Evolutionary conservation across 768 basidiomycete species (phyloP).

Genomic region (Termitomyces sp.): DNA sequence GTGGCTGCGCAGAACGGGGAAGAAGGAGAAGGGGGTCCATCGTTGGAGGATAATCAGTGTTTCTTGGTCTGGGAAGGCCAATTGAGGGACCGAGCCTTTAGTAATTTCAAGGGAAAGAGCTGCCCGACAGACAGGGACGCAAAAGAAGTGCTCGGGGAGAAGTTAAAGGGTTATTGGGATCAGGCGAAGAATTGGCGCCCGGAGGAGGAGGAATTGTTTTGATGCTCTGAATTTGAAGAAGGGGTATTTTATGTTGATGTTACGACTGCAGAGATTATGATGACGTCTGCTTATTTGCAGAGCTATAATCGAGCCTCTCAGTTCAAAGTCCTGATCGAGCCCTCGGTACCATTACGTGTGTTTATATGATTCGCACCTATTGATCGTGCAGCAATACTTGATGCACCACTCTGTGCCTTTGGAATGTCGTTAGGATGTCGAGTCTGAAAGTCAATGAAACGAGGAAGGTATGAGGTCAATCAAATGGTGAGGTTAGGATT

Average conservation of each 20-base stretch:
- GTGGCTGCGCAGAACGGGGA: slow-evolving; percentile 10
- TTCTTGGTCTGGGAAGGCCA: slow-evolving; percentile 91
- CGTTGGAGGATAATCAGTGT: slow-evolving; percentile 85
- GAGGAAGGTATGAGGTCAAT: too few relatives aligned
- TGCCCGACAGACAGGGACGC: slow-evolving; percentile 83
- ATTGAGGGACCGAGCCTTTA: slow-evolving; percentile 77
- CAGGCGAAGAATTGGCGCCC: slow-evolving; percentile 86
- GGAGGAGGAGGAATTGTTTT: slow-evolving; percentile 73
- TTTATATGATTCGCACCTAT: too few relatives aligned
- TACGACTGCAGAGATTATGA: background rate
- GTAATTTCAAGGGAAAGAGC: slow-evolving; percentile 69
- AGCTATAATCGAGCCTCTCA: background rate
- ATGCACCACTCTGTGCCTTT: too few relatives aligned
- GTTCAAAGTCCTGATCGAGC: background rate
- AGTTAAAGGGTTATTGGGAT: slow-evolving; percentile 91
- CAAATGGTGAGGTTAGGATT: too few relatives aligned
- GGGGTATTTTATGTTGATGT: background rate
- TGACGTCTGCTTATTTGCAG: background rate
- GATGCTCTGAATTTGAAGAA: slow-evolving; percentile 9
- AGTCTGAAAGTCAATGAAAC: too few relatives aligned
- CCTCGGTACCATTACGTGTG: background rate
- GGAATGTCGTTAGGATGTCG: too few relatives aligned
- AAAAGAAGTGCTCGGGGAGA: slow-evolving; percentile 80
- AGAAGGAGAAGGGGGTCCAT: slow-evolving; percentile 29
- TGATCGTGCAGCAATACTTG: too few relatives aligned